Conservation (phyloP, 2,329 filamentous ascomycete species). For the Exophiala alcalophila region DNA sequence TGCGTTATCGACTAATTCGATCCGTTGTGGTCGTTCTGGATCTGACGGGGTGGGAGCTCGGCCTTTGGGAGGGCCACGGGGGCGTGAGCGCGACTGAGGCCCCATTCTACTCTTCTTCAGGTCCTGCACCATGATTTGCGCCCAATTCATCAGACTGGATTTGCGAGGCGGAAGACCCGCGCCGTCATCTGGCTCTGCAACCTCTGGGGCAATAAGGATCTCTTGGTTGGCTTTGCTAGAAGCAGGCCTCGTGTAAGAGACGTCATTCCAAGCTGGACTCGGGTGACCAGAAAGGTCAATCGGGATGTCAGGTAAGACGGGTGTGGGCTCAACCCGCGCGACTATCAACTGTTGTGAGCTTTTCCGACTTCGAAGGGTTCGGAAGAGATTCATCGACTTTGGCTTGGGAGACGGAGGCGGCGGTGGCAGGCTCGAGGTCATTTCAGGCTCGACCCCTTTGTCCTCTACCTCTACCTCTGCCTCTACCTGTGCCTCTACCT, state of each 20-base stretch:
- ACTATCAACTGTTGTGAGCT: slow-evolving; percentile 3
- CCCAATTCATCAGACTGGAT: slow-evolving; percentile 14
- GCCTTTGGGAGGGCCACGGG: background rate
- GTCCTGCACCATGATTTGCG: slow-evolving; percentile 5
- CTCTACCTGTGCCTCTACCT: too few relatives aligned
- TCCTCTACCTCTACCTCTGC: too few relatives aligned
- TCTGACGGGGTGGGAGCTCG: slow-evolving; percentile 11
- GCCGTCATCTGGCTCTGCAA: too few relatives aligned
- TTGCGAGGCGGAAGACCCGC: slow-evolving; percentile 14
- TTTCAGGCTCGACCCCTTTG: background rate
- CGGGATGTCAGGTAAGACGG: too few relatives aligned
- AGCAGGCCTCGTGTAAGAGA: too few relatives aligned
- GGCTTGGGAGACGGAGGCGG: slow-evolving; percentile 1
- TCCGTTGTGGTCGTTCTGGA: slow-evolving; percentile 7
- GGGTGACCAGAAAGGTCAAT: too few relatives aligned
- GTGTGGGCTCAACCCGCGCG: background rate
- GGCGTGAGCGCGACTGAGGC: background rate
- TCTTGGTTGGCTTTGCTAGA: too few relatives aligned
- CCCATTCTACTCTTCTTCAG: background rate
- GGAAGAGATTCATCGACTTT: slow-evolving; percentile 14
- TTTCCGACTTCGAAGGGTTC: slow-evolving; percentile 12
- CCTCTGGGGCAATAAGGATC: too few relatives aligned
- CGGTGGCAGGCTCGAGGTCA: too few relatives aligned
- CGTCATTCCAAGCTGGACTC: too few relatives aligned
- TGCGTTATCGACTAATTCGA: too few relatives aligned